Conservation (phyloP, 306 rosid species). For the Begonia peltatifolia region DNA sequence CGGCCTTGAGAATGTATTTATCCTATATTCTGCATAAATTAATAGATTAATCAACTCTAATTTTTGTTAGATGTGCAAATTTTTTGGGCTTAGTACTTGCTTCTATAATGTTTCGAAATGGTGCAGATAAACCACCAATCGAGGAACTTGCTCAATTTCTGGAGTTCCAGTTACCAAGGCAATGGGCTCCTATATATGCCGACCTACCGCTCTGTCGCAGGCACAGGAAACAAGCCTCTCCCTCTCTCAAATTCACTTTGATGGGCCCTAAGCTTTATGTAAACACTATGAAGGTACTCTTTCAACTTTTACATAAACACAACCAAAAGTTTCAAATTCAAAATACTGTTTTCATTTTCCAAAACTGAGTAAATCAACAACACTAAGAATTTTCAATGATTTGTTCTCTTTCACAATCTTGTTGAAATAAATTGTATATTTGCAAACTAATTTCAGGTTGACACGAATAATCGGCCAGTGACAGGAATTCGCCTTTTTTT, state of each 20-base stretch:
- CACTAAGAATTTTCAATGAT: too few relatives aligned
- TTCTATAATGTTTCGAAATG: conserved; percentile 2
- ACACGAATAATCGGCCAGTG: conserved; percentile 58
- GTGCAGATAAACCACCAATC: conserved; percentile 74
- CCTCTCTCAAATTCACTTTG: conserved; percentile 66
- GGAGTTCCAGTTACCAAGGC: conserved; percentile 79
- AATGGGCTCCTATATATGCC: conserved; percentile 85
- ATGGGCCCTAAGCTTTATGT: conserved; percentile 89
- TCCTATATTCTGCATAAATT: too few relatives aligned
- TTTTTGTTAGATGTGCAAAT: too few relatives aligned
- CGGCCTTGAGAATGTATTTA: too few relatives aligned
- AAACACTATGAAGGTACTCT: conserved; percentile 61
- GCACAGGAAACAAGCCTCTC: conserved; percentile 38
- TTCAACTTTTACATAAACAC: too few relatives aligned
- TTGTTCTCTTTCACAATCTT: too few relatives aligned
- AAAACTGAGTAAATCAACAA: too few relatives aligned
- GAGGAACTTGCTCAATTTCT: conserved; percentile 89
- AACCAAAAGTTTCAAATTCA: too few relatives aligned
- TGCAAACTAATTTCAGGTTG: conserved; percentile 31
- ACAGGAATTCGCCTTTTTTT: conserved; percentile 68
- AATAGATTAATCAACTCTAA: too few relatives aligned
- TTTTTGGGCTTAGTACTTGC: too few relatives aligned
- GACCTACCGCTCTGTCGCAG: conserved; percentile 68
- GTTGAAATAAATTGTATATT: too few relatives aligned
- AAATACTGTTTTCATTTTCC: background rate